These are phyloP conservation scores for Capronia epimyces DNA, from an alignment of 2,329 filamentous ascomycete genomes.

Conservation along the genomic window DNA sequence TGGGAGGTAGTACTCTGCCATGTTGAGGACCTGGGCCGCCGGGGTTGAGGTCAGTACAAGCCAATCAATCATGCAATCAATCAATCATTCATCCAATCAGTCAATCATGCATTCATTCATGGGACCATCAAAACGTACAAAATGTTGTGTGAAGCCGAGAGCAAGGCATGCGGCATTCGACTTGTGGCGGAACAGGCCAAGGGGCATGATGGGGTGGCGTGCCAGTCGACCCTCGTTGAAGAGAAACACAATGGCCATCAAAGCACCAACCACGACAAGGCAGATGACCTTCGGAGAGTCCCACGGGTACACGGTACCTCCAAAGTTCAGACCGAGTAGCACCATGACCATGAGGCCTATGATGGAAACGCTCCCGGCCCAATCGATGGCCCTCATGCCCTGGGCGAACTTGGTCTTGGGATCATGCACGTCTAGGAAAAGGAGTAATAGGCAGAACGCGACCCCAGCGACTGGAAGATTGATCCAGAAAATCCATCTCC, in stretches of 20 bases:
- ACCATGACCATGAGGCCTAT: conserved; percentile 79
- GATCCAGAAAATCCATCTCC: conserved; percentile 55
- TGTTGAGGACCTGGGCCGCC: conserved; percentile 18
- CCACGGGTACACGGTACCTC: conserved; percentile 72
- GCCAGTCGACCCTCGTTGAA: conserved; percentile 68
- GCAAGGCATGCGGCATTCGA: conserved; percentile 43
- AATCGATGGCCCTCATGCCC: conserved; percentile 45
- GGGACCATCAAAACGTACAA: too few species aligned
- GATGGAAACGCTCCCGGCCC: conserved; percentile 58
- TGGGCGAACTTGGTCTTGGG: conserved; percentile 45
- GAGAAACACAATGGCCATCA: conserved; percentile 61
- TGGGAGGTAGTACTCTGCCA: conserved; percentile 56
- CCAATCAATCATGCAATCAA: conserved; percentile 22
- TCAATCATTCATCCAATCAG: too few species aligned
- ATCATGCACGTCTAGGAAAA: conserved; percentile 53
- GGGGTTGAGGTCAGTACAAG: not conserved
- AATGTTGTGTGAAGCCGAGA: conserved; percentile 28
- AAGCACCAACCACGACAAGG: conserved; percentile 66
- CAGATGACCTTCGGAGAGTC: conserved; percentile 67
- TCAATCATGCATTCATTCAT: too few species aligned
- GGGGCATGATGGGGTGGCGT: conserved; percentile 71
- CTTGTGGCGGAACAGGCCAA: conserved; percentile 60
- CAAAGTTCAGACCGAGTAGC: conserved; percentile 78
- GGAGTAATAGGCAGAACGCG: conserved; percentile 46
- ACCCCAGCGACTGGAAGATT: conserved; percentile 49